Base-by-base conservation (phyloP, 2,329 filamentous ascomycete genomes). In the Xylaria digitata region DNA sequence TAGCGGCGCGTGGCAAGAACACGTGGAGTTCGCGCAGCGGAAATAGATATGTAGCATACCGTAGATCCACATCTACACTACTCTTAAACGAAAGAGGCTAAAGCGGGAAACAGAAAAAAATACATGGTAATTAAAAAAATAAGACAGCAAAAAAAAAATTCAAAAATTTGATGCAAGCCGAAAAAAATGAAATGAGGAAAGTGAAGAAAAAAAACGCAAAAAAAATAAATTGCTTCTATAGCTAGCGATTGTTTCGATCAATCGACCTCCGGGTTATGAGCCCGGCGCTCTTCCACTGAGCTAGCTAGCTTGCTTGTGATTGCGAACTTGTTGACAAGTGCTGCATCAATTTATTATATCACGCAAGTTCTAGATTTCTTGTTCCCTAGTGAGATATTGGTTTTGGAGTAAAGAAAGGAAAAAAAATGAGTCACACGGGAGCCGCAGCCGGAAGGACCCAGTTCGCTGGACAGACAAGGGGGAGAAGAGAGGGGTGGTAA, bases 261-360 rank as follows among this genome's bases (percentile, higher is more conserved):
- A 72, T 74, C 71, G 75, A 75, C 75, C 75, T 76, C 75, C 75
- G 75, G 75, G 75, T 76, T 76, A 76, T 76, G 75, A 76, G 75
- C 75, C 75, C 75, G 75, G 75, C 75, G 74, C 74, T 74, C 74
- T 76, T 75, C 74, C 74, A 70, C 74, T 76, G 74, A 71, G 69
- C 69, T 71, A 71, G 69, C 69, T 71, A 71, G 69, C 69, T 6
- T 53, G 69, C 69, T 6, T 53, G 30, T 43, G 42, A 19, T 60
- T 37, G 37, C 30, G 19, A 26, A 19, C 26, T 49, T 42, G 6
- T 21, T 23, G 13, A 2, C 17, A 13, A 40, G 11, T 15, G 4
- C 13, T 15, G 37, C 49, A 6, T 19, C 34, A 2, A 19, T 9
- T 52, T 1, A 19, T 34, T 34, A 34, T 34, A 58, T 58, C 21